Conservation (phyloP, 2,329 filamentous ascomycete genomes). For the Endoconidiophora polonica region DNA sequence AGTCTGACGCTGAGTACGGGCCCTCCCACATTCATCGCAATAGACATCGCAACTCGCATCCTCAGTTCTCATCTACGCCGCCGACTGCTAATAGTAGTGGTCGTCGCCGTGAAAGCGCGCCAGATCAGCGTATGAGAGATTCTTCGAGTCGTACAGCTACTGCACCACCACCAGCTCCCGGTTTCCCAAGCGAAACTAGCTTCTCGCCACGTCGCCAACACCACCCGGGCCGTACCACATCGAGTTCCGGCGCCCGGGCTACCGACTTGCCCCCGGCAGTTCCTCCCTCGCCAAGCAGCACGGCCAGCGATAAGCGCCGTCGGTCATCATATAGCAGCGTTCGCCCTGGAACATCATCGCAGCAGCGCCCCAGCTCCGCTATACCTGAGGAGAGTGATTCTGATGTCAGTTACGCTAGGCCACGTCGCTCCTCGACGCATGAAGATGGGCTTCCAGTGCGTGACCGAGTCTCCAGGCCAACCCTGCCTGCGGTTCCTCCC, state of each 20-base stretch:
- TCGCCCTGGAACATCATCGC: conserved; percentile 1
- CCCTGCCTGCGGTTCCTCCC: not conserved
- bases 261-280: not conserved
- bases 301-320: conserved; percentile 4
- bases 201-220: conserved; percentile 3
- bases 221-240: not conserved
- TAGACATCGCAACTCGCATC: conserved; percentile 3
- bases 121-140: not conserved
- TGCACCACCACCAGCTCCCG: not conserved
- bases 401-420: not conserved
- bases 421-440: not conserved
- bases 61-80: conserved; percentile 2
- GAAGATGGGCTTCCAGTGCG: not conserved
- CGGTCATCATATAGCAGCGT: conserved; percentile 3
- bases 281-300: not conserved
- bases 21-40: not conserved
- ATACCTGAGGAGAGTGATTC: conserved; percentile 5
- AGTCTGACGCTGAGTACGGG: conserved; percentile 2
- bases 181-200: not conserved
- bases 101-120: conserved; percentile 2
- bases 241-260: conserved; percentile 1
- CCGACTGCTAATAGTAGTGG: not conserved
- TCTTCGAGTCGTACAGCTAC: not conserved
- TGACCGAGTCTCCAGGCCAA: not conserved
- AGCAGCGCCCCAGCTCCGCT: conserved; percentile 5